Evolutionary conservation across 179 eudicot species (phyloP).

Genomic region (Silene noctiflora): DNA sequence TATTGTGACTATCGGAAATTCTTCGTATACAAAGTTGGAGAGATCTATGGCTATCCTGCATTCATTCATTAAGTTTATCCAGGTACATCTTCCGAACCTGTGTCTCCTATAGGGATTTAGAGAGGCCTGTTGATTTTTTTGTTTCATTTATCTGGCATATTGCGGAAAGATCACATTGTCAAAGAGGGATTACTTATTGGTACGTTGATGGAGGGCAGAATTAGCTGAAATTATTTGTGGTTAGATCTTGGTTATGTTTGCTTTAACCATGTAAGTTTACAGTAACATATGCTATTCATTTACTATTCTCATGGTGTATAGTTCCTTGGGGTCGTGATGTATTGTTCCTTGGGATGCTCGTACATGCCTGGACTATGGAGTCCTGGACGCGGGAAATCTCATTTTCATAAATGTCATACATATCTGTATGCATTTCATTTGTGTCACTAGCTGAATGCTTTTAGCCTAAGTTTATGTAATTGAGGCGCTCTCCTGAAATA

Average conservation of each 20-base stretch:
- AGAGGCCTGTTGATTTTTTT: background rate
- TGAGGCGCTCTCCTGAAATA: background rate
- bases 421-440: no score
- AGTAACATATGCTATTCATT: background rate
- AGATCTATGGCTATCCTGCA: conserved; percentile 78
- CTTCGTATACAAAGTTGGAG: conserved; percentile 66
- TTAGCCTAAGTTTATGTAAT: background rate
- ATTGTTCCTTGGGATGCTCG: background rate
- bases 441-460: background rate
- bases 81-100: conserved; percentile 35
- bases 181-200: background rate
- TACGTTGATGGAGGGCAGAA: background rate
- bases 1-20: conserved; percentile 56
- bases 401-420: background rate
- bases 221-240: background rate
- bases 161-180: background rate
- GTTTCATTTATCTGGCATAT: no score
- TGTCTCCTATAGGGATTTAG: background rate
- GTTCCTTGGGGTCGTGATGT: background rate
- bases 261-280: background rate
- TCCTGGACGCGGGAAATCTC: background rate
- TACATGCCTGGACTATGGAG: background rate
- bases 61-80: conserved; percentile 65
- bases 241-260: background rate
- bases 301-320: background rate